Base-by-base conservation (phyloP, 805 yeast species). In the Saccharomycopsis javanensis region DNA sequence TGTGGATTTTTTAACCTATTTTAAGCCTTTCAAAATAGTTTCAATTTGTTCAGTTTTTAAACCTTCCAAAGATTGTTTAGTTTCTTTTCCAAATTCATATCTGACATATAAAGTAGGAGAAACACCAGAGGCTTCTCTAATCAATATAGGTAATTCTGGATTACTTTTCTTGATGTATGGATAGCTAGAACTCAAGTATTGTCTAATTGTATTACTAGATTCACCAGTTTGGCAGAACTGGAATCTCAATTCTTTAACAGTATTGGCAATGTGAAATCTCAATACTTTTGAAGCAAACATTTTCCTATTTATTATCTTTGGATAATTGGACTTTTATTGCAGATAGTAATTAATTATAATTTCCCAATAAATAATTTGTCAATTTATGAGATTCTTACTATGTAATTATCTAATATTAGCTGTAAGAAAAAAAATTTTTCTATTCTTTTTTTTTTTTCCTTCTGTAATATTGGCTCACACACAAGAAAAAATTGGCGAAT, bases 161-260 rank as follows among this genome's bases (percentile, higher is more conserved):
- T 86, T 81, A 59, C 79, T 67, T 67, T 80, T 79, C 65, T 78
- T 79, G 65, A 88, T 72, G n/a, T 74, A 65, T n/a, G 86, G 82
- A 70, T 88, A 88, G 65, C 82, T 75, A 57, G 78, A 74, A 52
- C 79, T 71, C 62, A 88, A 73, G 66, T 85, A 88, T 16, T 79
- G 71, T 70, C 88, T 77, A 37, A 18, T 74, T 6, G 86, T 81
- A 8, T 73, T 75, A 13, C 91, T 80, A 4, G 88, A 80, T 61
- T 81, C 80, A n/a, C 86, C 86, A n/a, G 84, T 77, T 70, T 86
- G 94, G 33, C 89, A 84, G 62, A 88, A 75, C 67, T 88, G 89
- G 72, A 87, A 85, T 70, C 96, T 80, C 66, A 88, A 76, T 75
- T 88, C 96, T 68, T 77, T 86, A 62, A 88, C 77, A 10, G 86